Conservation (phyloP, 2,329 filamentous ascomycete genomes). For the Dichotomopilus funicola region DNA sequence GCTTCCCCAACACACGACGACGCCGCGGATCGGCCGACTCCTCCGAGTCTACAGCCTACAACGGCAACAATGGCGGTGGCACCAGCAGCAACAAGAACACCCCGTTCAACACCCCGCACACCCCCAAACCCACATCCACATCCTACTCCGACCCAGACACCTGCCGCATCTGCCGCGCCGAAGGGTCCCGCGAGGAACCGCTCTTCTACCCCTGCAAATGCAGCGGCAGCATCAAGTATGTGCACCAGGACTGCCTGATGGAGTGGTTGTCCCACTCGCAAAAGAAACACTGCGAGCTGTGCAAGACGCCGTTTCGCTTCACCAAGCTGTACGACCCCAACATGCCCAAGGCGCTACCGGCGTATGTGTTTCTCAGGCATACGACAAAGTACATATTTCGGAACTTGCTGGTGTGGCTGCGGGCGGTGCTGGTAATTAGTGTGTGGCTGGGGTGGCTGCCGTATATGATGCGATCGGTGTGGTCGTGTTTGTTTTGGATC, state of each 20-base stretch:
- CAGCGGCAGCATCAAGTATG: conserved; percentile 96
- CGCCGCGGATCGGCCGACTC: conserved; percentile 4
- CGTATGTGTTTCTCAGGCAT: conserved; percentile 73
- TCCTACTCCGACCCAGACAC: conserved; percentile 57
- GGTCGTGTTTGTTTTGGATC: conserved; percentile 92
- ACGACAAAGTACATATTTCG: conserved; percentile 65
- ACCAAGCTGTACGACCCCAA: conserved; percentile 93
- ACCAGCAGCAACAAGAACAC: conserved; percentile 33
- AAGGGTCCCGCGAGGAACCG: conserved; percentile 73
- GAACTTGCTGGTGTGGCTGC: conserved; percentile 69
- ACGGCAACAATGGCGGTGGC: neutral
- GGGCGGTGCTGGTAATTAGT: conserved; percentile 68
- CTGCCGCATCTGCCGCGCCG: conserved; percentile 94
- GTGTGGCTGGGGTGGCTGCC: conserved; percentile 89
- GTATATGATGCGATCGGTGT: conserved; percentile 83
- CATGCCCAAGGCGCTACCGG: conserved; percentile 81
- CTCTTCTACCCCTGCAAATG: conserved; percentile 98
- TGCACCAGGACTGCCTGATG: conserved; percentile 97
- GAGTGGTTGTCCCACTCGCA: conserved; percentile 98
- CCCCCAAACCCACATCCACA: neutral
- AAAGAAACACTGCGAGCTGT: conserved; percentile 99
- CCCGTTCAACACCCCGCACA: conserved; percentile 3
- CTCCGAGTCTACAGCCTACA: no score
- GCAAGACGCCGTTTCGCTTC: conserved; percentile 97
- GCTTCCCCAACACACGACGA: conserved; percentile 26